A percentile compares a stretch with the other conserved stretches of the same genome.
Evolutionary conservation across 2,329 filamentous ascomycete genomes (phyloP).

Genomic region (Phaeomoniella chlamydospora): DNA sequence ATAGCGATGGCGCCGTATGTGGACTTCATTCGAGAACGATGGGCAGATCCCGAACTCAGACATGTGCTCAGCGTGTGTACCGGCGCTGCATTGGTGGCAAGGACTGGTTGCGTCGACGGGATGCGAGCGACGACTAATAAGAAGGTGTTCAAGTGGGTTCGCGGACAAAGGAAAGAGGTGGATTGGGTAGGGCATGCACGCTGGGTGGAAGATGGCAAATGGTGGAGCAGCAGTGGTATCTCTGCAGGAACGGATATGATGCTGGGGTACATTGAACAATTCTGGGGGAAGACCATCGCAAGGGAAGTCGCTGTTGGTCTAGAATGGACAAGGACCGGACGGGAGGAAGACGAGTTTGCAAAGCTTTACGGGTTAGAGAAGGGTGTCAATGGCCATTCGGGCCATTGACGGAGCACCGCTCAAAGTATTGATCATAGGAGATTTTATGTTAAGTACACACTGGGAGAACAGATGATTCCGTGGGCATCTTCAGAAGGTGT

Average conservation of each 20-base stretch:
- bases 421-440: too few relatives aligned
- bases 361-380: too few relatives aligned
- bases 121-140: constrained; percentile 55
- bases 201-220: constrained; percentile 51
- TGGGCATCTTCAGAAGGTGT: too few relatives aligned
- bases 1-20: constrained; percentile 30
- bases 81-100: constrained; percentile 43
- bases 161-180: constrained; percentile 32
- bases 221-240: constrained; percentile 53
- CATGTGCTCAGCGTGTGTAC: constrained; percentile 50
- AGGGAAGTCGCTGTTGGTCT: too few relatives aligned
- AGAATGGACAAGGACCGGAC: too few relatives aligned
- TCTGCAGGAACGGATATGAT: constrained; percentile 48
- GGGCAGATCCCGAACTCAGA: constrained; percentile 6
- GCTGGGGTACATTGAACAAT: constrained; percentile 41
- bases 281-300: too few relatives aligned
- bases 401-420: too few relatives aligned
- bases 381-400: too few relatives aligned
- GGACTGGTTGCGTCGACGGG: constrained; percentile 45
- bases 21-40: constrained; percentile 30
- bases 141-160: constrained; percentile 35
- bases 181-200: constrained; percentile 48
- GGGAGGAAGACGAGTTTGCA: too few relatives aligned
- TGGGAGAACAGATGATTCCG: too few relatives aligned
- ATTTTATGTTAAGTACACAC: too few relatives aligned